phyloP scores from a whole-genome alignment of 345 rosid genomes.

The Salix brachista region DNA sequence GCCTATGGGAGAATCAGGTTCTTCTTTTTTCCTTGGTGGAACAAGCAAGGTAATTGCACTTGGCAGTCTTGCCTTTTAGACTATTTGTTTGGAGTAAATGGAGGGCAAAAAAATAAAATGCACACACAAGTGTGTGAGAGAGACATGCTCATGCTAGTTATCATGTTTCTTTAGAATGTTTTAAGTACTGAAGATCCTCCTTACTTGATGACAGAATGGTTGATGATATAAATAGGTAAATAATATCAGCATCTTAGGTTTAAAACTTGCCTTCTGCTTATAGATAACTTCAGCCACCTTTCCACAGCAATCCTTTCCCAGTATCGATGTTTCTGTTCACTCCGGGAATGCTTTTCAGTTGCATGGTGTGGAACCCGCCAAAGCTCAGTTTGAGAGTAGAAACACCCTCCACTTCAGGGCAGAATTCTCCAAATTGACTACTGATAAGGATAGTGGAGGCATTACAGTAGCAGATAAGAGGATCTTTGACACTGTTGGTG shows the following conservation, averaged over 20 bases:
- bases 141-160: neutral
- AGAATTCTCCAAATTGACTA: constrained; percentile 36
- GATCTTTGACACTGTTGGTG: constrained; percentile 34
- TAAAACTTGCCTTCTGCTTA: constrained; percentile 9
- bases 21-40: constrained; percentile 48
- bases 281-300: constrained; percentile 24
- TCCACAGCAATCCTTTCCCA: constrained; percentile 47
- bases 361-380: constrained; percentile 30
- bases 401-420: constrained; percentile 34
- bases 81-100: neutral
- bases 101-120: neutral
- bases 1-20: constrained; percentile 47
- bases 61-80: neutral
- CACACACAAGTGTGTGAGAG: neutral
- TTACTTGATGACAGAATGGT: neutral
- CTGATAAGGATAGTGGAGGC: constrained; percentile 39
- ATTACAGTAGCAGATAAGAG: constrained; percentile 31
- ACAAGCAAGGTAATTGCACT: constrained; percentile 40
- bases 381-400: constrained; percentile 37
- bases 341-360: constrained; percentile 47
- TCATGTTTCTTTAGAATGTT: neutral
- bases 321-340: constrained; percentile 44
- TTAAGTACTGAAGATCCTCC: constrained; percentile 3
- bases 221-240: neutral
- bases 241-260: neutral